Base-by-base conservation (phyloP, 306 rosid genomes). In the Corylus avellana region DNA sequence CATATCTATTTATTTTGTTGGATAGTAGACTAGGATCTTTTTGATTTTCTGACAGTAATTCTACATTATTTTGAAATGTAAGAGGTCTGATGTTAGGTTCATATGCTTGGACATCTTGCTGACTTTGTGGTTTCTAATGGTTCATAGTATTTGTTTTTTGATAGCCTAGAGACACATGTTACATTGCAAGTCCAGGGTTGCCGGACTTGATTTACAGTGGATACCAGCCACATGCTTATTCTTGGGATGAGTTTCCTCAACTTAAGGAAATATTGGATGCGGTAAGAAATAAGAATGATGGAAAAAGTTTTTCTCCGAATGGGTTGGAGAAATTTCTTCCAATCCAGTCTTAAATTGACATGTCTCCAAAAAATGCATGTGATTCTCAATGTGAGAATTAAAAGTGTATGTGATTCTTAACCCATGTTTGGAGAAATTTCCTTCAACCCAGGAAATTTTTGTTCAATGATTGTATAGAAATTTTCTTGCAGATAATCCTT, bases 161-260 rank as follows among this genome's bases (percentile, higher is more conserved):
- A 27, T 91, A 95, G 98, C 96, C 97, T 81, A 80, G 98, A 83
- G 98, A 92, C 68, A 88, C 90, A 42, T 94, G 98, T 70, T 94
- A 94, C 82, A 87, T 95, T 66, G 97, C 98, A n/a, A 86, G 82
- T 84, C 89, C 92, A 9, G 98, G 97, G 62, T 83, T 95, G 87
- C 87, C 94, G 8, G 79, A 88, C 3, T 79, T 91, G 85, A 88
- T 78, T 78, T 92, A 95, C 86, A 92, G 98, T 82, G 97, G 97
- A 47, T 91, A 89, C 82, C 84, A 88, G 84, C 97, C 98, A 0
- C 92, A 61, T 78, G 89, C 97, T 72, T 85, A 92, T 78, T 86
- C 93, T 71, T 94, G 97, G 97, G 94, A 95, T 82, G 97, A 90
- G 80, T 89, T 82, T 84, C 95, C 95, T 56, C 91, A 85, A 1